A percentile compares a stretch with the other conserved stretches of the same genome.
Conservation (phyloP, 345 rosid species). For the Eucalyptus erythrocorys region DNA sequence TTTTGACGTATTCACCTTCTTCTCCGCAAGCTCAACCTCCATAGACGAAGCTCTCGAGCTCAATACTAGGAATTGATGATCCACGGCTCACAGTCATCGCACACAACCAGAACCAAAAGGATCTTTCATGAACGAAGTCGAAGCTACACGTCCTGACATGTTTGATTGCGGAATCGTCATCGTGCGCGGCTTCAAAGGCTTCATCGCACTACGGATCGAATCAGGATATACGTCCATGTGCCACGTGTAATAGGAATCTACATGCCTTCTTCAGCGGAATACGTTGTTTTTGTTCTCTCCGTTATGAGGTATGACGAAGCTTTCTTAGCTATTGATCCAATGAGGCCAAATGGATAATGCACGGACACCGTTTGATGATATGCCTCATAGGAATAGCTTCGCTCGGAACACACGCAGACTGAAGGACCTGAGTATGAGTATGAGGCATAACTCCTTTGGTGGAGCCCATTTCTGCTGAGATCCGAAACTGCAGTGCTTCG, state of each 20-base stretch:
- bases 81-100: no score
- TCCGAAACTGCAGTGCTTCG: background rate
- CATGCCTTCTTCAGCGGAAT: slow-evolving; percentile 70
- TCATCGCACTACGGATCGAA: slow-evolving; percentile 24
- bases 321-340: slow-evolving; percentile 77
- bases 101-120: no score
- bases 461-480: background rate
- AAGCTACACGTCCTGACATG: no score
- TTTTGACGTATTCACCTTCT: background rate
- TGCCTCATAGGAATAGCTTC: background rate
- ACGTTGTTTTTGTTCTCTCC: slow-evolving; percentile 58
- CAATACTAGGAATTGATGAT: background rate
- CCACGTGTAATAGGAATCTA: slow-evolving; percentile 57
- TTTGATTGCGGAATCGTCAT: no score
- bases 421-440: background rate
- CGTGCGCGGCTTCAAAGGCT: slow-evolving; percentile 13
- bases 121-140: background rate
- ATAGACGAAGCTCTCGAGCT: background rate
- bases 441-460: background rate
- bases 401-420: background rate
- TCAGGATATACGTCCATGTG: background rate
- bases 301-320: slow-evolving; percentile 62
- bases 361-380: background rate
- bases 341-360: slow-evolving; percentile 33
- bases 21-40: background rate